Percentiles rank a stretch among this genome's conserved stretches.
These are phyloP conservation scores for Spizellomyces punctatus DNA, from an alignment of 192 early-diverging fungal species.

Conservation along the genomic window DNA sequence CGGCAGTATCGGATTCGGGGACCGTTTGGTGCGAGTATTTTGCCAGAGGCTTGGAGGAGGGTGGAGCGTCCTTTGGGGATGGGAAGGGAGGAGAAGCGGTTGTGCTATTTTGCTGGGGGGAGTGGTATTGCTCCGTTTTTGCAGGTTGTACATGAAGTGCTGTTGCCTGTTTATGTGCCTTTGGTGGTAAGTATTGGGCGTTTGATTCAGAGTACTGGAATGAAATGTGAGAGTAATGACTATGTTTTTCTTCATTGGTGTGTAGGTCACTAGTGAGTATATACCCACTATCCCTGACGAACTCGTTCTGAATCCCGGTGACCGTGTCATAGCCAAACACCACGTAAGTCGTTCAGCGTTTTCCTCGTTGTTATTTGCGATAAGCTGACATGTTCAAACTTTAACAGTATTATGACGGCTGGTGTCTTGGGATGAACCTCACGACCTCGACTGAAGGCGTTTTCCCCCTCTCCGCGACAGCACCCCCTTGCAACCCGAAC, in stretches of 20 bases:
- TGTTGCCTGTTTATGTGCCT: constrained; percentile 39
- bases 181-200: neutral
- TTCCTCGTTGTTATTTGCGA: too few relatives aligned
- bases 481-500: constrained; percentile 4
- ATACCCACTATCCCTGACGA: constrained; percentile 36
- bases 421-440: constrained; percentile 31
- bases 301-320: constrained; percentile 24
- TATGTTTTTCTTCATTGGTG: too few relatives aligned
- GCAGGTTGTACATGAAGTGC: constrained; percentile 31
- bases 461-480: constrained; percentile 35
- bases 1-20: constrained; percentile 47
- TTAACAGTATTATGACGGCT: constrained; percentile 41
- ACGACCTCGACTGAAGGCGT: constrained; percentile 37
- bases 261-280: constrained; percentile 23
- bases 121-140: constrained; percentile 39
- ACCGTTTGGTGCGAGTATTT: constrained; percentile 38
- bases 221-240: too few relatives aligned
- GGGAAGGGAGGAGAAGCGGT: neutral
- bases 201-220: too few relatives aligned
- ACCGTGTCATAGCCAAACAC: constrained; percentile 25
- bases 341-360: neutral
- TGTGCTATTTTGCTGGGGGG: constrained; percentile 44
- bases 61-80: neutral
- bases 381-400: too few relatives aligned
- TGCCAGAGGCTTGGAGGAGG: constrained; percentile 31